Evolutionary conservation across 148 eudicot species (phyloP), one percentile per base, ranked within the genome.

Genomic region (Chenopodium quinoa): DNA sequence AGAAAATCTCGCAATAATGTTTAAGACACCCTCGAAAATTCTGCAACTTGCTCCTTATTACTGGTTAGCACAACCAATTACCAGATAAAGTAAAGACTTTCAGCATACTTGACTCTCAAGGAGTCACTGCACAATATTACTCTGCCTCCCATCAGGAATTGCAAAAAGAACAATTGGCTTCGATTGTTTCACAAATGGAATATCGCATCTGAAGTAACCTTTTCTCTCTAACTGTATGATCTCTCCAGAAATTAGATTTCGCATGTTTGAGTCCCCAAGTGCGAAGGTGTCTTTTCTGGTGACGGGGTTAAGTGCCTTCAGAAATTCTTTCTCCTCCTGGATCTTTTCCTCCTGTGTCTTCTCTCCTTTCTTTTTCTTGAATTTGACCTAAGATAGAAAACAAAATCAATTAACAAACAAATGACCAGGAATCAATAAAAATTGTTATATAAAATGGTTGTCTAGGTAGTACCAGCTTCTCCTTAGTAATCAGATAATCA

Each of bases 201-300:
- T 7, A 40, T 40, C 44, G 44, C 44, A 40, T 40, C 44, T 40
- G 44, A 40, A 40, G 44, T 40, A 40, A 40, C 44, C 44, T 5
- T 40, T 40, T 40, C 44, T 40, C 44, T 40, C 44, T 40, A 40
- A 40, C 44, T 40, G 44, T 40, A 40, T 40, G 44, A 40, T 40
- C 7, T 40, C 97, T 79, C 98, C 98, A 1, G 82, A 86, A 67
- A 89, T 83, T 86, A 95, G 86, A 84, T 91, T 93, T 77, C 94
- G 74, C 98, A 95, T 93, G 85, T 95, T 92, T 62, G 97, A 82
- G 73, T 95, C 97, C 74, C 98, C 98, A 63, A 93, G 48, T 32
- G 98, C 97, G 60, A 83, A 75, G 56, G 86, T 92, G 85, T 95
- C 97, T 83, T 83, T 92, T 74, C 80, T 91, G 4, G 98, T 95